Conservation (phyloP, 805 yeast species). For the Cyberlindnera amylophila region DNA sequence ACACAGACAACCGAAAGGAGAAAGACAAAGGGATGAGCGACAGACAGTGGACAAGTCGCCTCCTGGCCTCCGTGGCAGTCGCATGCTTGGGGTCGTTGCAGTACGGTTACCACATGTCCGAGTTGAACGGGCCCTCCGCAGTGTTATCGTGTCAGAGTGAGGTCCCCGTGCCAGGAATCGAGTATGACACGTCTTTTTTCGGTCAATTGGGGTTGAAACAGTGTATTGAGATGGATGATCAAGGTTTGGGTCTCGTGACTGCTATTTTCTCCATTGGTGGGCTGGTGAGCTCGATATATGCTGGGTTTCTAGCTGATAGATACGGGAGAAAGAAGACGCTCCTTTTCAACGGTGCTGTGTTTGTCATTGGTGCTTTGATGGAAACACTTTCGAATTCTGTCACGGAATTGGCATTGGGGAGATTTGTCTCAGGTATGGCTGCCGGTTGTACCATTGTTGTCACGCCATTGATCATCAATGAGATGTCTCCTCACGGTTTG, state of each 20-base stretch:
- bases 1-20: background rate
- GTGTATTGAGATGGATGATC: conserved; percentile 56
- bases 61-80: conserved; percentile 46
- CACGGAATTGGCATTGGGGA: conserved; percentile 50
- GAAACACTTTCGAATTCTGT: conserved; percentile 49
- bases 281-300: conserved; percentile 63
- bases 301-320: conserved; percentile 61
- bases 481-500: conserved; percentile 63
- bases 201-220: conserved; percentile 41
- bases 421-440: conserved; percentile 77
- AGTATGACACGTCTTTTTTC: conserved; percentile 22
- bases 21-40: conserved; percentile 3
- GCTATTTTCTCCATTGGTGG: conserved; percentile 86
- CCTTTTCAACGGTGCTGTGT: conserved; percentile 47
- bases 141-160: conserved; percentile 53
- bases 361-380: conserved; percentile 57
- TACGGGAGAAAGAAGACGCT: conserved; percentile 60
- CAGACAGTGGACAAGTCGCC: conserved; percentile 21
- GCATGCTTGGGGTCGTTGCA: conserved; percentile 79
- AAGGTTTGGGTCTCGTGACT: conserved; percentile 68
- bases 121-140: conserved; percentile 83
- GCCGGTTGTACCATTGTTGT: conserved; percentile 88
- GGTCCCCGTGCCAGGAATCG: conserved; percentile 22
- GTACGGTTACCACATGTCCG: conserved; percentile 94
- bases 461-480: conserved; percentile 78